Conservation (phyloP, 306 rosid species). For the Inga leiocalycina region DNA sequence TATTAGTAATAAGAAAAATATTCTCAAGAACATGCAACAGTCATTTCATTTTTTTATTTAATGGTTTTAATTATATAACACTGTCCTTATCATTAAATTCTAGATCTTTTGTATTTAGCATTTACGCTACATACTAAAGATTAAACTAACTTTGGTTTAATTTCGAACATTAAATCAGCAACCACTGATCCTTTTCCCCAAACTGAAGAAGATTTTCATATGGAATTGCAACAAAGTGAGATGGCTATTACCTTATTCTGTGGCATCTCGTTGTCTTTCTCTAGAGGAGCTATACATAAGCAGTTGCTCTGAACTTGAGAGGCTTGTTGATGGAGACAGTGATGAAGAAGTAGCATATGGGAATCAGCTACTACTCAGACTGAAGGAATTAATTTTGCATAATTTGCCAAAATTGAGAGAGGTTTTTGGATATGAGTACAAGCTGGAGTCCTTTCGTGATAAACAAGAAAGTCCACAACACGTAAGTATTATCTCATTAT, state of each 20-base stretch:
- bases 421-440: not conserved
- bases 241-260: not conserved
- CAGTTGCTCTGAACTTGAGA: not conserved
- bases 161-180: no score
- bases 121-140: no score
- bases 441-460: no score
- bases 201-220: not conserved
- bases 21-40: no score
- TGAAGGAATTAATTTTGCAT: rapidly evolving
- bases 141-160: no score
- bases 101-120: no score
- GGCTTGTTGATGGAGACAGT: not conserved
- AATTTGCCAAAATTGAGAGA: not conserved
- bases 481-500: no score
- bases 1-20: no score
- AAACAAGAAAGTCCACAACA: not conserved
- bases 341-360: not conserved
- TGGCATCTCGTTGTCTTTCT: not conserved
- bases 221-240: not conserved
- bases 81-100: no score
- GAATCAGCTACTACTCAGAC: no score
- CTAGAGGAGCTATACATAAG: not conserved
- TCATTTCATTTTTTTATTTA: no score
- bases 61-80: no score
- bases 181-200: not conserved